Evolutionary conservation across 202 grass and related monocot species (phyloP), one percentile per base, ranked within the genome.

Genomic region (Brachypodium distachyon): DNA sequence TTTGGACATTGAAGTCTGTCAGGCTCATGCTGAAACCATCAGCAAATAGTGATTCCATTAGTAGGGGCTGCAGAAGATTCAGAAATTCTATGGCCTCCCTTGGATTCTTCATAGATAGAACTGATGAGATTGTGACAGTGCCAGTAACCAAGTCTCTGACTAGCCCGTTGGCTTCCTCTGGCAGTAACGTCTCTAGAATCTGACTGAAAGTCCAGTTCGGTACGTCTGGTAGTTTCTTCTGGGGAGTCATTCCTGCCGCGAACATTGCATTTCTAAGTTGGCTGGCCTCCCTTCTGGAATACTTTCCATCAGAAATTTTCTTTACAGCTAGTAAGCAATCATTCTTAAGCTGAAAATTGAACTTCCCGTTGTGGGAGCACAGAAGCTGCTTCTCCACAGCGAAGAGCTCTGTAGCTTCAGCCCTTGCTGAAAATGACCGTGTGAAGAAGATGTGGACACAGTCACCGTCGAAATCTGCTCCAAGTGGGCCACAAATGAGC

Each of bases 381-480:
- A 91, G 3, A 27, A 97, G 47, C 49, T 97, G 94, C 14, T 93
- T 89, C 65, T 97, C 94, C 5, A 93, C 88, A 9, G 81, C 86
- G 76, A 93, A 97, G 17, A 97, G 73, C 67, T 97, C 86, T 50
- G 63, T 25, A 55, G 87, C 94, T 82, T 97, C 94, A 25, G 89
- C 90, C 41, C 92, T 97, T 39, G 88, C 90, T 70, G 81, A 73
- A 44, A 97, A 54, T 12, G 90, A 97, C 70, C 90, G 83, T 81
- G 90, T 86, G 77, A 87, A 97, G 42, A 93, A 97, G 59, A 97
- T 91, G 28, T 93, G 94, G 61, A 89, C 85, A 26, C 94, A 97
- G 47, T 97, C 94, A 3, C 94, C 94, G 42, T 97, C 94, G 41
- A 91, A 97, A 85, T 97, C 94, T 59, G 90, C 90, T 73, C 81